Conservation (phyloP, 495 filamentous ascomycete genomes). For the Talaromyces wortmannii region DNA sequence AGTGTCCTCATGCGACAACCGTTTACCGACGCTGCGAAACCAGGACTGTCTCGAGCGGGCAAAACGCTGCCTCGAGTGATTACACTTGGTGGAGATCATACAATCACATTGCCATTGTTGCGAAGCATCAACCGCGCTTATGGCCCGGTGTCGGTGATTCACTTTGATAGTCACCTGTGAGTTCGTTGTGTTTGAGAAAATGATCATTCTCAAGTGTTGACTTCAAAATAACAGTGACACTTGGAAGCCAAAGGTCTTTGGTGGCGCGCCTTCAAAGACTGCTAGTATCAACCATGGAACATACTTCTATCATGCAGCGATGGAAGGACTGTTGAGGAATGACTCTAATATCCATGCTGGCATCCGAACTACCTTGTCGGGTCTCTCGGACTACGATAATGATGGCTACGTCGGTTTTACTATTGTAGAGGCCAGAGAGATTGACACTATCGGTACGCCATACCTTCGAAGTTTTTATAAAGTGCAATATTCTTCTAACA, state of each 20-base stretch:
- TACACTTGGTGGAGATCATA: slow-evolving; percentile 62
- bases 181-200: not conserved
- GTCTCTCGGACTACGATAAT: slow-evolving; percentile 69
- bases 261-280: slow-evolving; percentile 52
- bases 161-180: slow-evolving; percentile 66
- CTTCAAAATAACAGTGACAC: slow-evolving; percentile 37
- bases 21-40: slow-evolving; percentile 34
- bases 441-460: slow-evolving; percentile 61
- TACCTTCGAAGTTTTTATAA: not conserved
- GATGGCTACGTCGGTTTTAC: slow-evolving; percentile 80
- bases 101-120: slow-evolving; percentile 55
- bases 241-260: slow-evolving; percentile 66
- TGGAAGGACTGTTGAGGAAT: slow-evolving; percentile 70
- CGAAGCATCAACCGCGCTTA: slow-evolving; percentile 61
- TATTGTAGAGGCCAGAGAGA: slow-evolving; percentile 73
- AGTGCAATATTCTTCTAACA: not conserved
- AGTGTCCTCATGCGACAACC: slow-evolving; percentile 45
- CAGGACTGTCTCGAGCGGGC: slow-evolving; percentile 45
- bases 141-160: slow-evolving; percentile 61
- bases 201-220: not conserved
- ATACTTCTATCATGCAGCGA: slow-evolving; percentile 63
- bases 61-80: slow-evolving; percentile 57
- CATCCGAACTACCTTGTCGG: slow-evolving; percentile 70
- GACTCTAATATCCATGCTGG: slow-evolving; percentile 83
- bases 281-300: slow-evolving; percentile 83